Percentiles rank a stretch among this genome's conserved stretches.
These are phyloP conservation scores for Nannizziopsis arthrosporioides DNA, from an alignment of 2,329 filamentous ascomycete species.

Conservation along the genomic window DNA sequence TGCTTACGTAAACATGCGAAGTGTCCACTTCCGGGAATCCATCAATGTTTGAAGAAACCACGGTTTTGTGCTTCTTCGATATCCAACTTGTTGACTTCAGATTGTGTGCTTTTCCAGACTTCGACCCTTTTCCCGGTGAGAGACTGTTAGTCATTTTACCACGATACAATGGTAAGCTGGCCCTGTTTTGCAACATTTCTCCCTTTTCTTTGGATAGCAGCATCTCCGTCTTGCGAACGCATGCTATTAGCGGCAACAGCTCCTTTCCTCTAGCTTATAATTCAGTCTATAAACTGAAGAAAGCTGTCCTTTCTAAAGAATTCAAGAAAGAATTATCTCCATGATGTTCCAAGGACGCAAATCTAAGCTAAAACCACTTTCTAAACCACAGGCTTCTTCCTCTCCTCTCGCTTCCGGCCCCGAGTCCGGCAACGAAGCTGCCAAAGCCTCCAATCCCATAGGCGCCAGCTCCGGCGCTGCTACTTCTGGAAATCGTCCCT, in stretches of 20 bases:
- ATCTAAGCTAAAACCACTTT: constrained; percentile 5
- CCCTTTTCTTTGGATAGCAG: background rate
- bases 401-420: constrained; percentile 36
- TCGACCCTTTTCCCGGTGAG: background rate
- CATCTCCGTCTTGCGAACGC: background rate
- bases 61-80: constrained; percentile 5
- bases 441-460: constrained; percentile 27
- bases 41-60: constrained; percentile 5
- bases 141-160: too few relatives aligned
- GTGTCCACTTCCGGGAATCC: constrained; percentile 6
- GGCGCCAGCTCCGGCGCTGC: constrained; percentile 46
- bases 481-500: constrained; percentile 61
- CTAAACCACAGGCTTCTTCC: constrained; percentile 21
- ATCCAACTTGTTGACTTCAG: background rate
- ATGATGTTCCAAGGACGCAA: constrained; percentile 9
- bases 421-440: constrained; percentile 46
- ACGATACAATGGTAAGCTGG: constrained; percentile 11
- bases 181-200: background rate
- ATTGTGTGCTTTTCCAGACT: background rate
- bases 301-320: too few relatives aligned
- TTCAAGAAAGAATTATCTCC: background rate
- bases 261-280: background rate
- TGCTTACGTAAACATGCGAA: constrained; percentile 7
- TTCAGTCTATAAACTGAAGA: too few relatives aligned
- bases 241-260: background rate